Base-by-base conservation (phyloP, 2,329 filamentous ascomycete species). In the Lojkania enalia region DNA sequence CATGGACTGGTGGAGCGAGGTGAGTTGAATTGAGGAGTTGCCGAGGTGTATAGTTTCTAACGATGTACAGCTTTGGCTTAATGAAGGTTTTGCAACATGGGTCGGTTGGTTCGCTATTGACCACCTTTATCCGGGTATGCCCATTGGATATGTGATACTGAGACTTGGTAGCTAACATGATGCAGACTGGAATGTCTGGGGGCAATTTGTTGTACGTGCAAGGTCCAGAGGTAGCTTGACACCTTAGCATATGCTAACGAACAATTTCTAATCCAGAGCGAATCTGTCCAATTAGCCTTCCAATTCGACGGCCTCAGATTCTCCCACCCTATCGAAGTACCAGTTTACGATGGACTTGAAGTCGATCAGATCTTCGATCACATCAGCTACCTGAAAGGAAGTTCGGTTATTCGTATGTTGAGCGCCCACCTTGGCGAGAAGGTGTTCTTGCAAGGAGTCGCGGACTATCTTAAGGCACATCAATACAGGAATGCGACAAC, bases 281-380 rank as follows among this genome's bases (percentile, higher is more conserved):
- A 97, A 76, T 88, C 87, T 61, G 88, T 95, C 76, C 90, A 96
- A 79, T 84, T 84, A 76, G 92, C 92, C 45, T 95, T 96, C 71
- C 81, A 85, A 55, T 83, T 99, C 20, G 94, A 99, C 64, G 85
- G 88, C 35, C 83, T 99, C 55, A 87, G 94, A 35, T 88, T 90
- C 31, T 96, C 90, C 38, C 94, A 99, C 70, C 88, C 94, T 6
- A 96, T 99, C 57, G 92, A 99, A 70, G 94, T 99, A 5, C 88
- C 90, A 0, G 94, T 99, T 20, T 85, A 85, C 58, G 91, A 96
- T 67, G 94, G 91, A 20, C 81, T 97, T 9, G 94, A 97, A 59
- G 90, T 97, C 54, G 95, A 97, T 70, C 94, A 99, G 71, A 95
- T 97, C 55, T 99, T 99, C 64, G 94, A 99, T 69, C 83, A 86